A percentile compares a stretch with the other conserved stretches of the same genome.
phyloP scores from a whole-genome alignment of 768 basidiomycete genomes.

The Pleurotus tuoliensis region DNA sequence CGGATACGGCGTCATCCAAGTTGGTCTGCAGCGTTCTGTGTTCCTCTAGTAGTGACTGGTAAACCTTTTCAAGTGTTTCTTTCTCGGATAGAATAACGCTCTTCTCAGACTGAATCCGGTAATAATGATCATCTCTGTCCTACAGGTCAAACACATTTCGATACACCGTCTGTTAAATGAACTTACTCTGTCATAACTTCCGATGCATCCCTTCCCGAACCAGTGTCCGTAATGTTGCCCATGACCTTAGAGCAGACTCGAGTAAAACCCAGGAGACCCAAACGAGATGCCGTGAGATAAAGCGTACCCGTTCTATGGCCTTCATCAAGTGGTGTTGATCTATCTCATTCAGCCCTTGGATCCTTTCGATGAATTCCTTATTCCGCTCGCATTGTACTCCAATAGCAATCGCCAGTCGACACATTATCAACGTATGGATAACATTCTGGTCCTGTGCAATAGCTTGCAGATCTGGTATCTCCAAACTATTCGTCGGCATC shows the following conservation, averaged over 20 bases:
- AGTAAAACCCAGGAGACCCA: neutral
- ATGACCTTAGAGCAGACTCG: constrained; percentile 51
- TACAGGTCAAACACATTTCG: neutral
- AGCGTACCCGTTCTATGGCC: constrained; percentile 83
- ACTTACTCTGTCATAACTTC: constrained; percentile 78
- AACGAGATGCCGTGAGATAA: neutral
- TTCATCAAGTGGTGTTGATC: constrained; percentile 91
- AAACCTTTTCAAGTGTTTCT: constrained; percentile 80
- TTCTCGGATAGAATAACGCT: constrained; percentile 79
- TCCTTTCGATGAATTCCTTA: constrained; percentile 84
- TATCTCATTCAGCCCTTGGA: constrained; percentile 75
- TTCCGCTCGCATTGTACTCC: constrained; percentile 88
- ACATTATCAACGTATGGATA: constrained; percentile 65
- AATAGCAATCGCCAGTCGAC: constrained; percentile 79
- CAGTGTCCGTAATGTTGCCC: constrained; percentile 51
- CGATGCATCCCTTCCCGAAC: constrained; percentile 38
- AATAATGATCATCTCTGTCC: constrained; percentile 82
- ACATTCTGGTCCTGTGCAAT: constrained; percentile 76
- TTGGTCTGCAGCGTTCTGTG: constrained; percentile 70
- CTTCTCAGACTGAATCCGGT: constrained; percentile 77
- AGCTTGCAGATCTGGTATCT: constrained; percentile 85
- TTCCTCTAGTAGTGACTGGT: constrained; percentile 71
- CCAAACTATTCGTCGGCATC: constrained; percentile 70
- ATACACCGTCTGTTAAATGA: neutral
- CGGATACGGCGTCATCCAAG: constrained; percentile 71